Evolutionary conservation across 805 yeast species (phyloP), one percentile per base, ranked within the genome.

Genomic region (Dipodascopsis uninucleata): DNA sequence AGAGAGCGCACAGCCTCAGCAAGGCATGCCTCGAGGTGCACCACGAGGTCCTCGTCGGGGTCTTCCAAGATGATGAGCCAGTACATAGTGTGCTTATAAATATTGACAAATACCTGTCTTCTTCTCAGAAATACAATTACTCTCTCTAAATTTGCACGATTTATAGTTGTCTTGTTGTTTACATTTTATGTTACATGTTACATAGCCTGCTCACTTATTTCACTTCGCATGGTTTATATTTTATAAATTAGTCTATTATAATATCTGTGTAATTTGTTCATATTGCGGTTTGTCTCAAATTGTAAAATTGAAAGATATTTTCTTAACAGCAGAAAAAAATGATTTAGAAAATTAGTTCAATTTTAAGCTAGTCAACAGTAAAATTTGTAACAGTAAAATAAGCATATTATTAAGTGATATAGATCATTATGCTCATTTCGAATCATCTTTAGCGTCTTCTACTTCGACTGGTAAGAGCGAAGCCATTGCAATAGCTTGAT

Each of bases 1-100:
- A 51, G 69, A 69, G 53, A 53, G 63, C 22, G 62, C 61, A 23
- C 64, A 60, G 36, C 71, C 71, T 12, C 66, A 63, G 41, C 43
- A 31, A 25, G 50, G 36, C 5, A 44, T 43, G 12, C 47, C 55
- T 10, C 39, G 52, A 5, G 56, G 47, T 8, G n/a, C n/a, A n/a
- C 39, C 47, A 46, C 38, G 58, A 12, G 61, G 60, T 12, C 51
- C 55, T 16, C 55, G 55, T 10, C 47, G 56, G 9, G 56, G 56
- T 18, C 36, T 51, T 40, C 56, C 55, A 17, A 32, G 54, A 26
- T 44, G 45, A 47, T 51, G 37, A 43, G 39, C 16, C 24, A 12
- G 10, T 9, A 9, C 35, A 10, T n/a, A 8, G 35, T 23, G 17
- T n/a, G 35, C 21, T 10, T 14, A 23, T 18, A 12, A 31, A 10